Conservation (phyloP, 805 yeast species). For the Suhomyces emberorum region DNA sequence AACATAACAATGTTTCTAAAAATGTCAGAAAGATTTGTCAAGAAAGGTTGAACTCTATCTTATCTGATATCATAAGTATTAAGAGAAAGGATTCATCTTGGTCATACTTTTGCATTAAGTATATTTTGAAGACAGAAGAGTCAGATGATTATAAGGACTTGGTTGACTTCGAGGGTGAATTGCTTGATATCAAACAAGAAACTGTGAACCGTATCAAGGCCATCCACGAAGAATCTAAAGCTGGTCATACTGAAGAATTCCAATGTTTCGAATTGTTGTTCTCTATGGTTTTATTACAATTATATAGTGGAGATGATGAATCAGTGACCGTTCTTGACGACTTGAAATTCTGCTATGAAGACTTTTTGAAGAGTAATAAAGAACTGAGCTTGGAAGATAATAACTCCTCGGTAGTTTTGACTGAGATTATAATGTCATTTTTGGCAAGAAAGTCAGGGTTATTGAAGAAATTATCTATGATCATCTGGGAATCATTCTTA, state of each 20-base stretch:
- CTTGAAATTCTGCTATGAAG: conserved; percentile 56
- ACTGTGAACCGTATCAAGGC: conserved; percentile 45
- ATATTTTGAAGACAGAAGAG: conserved; percentile 26
- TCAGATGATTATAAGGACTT: conserved; percentile 17
- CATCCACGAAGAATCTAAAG: conserved; percentile 20
- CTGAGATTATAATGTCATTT: conserved; percentile 45
- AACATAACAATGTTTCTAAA: conserved; percentile 20
- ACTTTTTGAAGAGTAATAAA: conserved; percentile 38
- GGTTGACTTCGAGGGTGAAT: conserved; percentile 57
- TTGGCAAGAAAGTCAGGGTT: conserved; percentile 38
- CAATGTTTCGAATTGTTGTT: conserved; percentile 72
- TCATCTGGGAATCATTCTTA: conserved; percentile 41
- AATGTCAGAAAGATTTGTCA: conserved; percentile 44
- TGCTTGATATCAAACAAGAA: conserved; percentile 45
- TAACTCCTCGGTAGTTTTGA: conserved; percentile 32
- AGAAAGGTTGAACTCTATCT: conserved; percentile 65
- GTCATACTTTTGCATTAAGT: conserved; percentile 53
- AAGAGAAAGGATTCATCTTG: conserved; percentile 52
- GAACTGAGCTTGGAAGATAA: conserved; percentile 31
- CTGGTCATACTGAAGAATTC: conserved; percentile 41
- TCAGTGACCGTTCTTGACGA: conserved; percentile 74
- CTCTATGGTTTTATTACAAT: conserved; percentile 72
- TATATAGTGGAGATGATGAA: conserved; percentile 75
- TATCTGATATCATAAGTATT: conserved; percentile 52
- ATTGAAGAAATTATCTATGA: conserved; percentile 33